These are phyloP conservation scores for Malania oleifera DNA, from an alignment of 164 flowering plant genomes.

Conservation along the genomic window DNA sequence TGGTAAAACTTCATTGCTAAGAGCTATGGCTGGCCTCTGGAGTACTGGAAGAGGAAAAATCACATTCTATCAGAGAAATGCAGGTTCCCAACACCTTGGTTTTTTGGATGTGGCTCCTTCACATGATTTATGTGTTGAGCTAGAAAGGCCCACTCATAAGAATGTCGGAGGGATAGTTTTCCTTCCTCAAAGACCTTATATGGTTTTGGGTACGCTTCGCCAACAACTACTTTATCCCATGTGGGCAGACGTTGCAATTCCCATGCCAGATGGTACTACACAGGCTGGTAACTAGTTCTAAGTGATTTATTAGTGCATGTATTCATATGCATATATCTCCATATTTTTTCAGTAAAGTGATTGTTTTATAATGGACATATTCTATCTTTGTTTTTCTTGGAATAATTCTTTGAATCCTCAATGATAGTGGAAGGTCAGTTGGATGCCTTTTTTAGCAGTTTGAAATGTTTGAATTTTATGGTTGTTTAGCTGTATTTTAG, in stretches of 20 bases:
- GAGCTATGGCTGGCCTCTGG: conserved; percentile 98
- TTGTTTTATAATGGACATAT: no score
- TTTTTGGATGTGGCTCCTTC: conserved; percentile 22
- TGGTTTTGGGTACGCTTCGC: conserved; percentile 95
- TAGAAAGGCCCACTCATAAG: conserved; percentile 16
- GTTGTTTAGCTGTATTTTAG: no score
- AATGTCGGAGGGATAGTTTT: conserved; percentile 55
- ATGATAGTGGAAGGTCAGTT: no score
- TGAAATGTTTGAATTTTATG: no score
- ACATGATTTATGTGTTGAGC: conserved; percentile 8
- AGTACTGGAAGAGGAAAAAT: conserved; percentile 73
- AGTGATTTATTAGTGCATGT: neutral
- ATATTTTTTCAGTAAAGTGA: no score
- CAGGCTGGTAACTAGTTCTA: conserved; percentile 39
- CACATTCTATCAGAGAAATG: conserved; percentile 47
- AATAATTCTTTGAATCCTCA: no score
- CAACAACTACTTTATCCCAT: conserved; percentile 94
- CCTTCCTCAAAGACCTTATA: conserved; percentile 95
- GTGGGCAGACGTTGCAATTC: conserved; percentile 45
- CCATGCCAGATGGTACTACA: conserved; percentile 23
- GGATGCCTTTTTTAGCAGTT: no score
- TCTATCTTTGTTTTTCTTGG: no score
- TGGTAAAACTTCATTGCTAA: conserved; percentile 90
- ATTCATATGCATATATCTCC: neutral
- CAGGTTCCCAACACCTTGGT: conserved; percentile 19